These are phyloP conservation scores for Prosopis cineraria DNA, from an alignment of 306 rosid species.

Conservation along the genomic window DNA sequence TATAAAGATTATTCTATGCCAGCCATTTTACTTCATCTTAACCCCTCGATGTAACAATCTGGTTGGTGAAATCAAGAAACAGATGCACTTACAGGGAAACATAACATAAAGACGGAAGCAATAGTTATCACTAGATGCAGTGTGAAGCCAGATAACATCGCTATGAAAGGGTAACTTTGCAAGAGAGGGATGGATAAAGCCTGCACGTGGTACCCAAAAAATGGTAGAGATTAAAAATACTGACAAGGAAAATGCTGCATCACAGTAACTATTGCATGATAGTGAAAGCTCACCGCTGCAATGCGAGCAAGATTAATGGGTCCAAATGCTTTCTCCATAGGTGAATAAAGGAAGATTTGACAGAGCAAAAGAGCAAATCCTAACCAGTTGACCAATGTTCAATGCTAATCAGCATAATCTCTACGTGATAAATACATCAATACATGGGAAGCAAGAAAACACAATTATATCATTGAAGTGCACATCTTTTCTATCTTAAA, in stretches of 20 bases:
- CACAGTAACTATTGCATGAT: background rate
- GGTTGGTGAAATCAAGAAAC: conserved; percentile 2
- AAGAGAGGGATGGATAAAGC: conserved; percentile 63
- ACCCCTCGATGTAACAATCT: background rate
- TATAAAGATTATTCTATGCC: no score
- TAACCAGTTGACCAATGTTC: conserved; percentile 30
- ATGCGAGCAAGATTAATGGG: conserved; percentile 48
- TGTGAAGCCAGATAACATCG: conserved; percentile 52
- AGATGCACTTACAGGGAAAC: conserved; percentile 56
- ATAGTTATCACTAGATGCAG: conserved; percentile 44
- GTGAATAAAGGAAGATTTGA: conserved; percentile 58
- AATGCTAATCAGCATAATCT: conserved; percentile 20
- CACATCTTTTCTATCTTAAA: no score
- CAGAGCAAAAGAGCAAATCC: conserved; percentile 62
- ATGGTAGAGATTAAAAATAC: background rate
- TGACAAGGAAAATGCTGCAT: background rate
- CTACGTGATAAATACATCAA: background rate
- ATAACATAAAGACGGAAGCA: conserved; percentile 51
- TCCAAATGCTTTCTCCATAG: conserved; percentile 56
- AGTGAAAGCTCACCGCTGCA: conserved; percentile 55
- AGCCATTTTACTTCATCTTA: no score
- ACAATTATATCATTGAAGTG: no score
- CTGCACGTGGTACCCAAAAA: conserved; percentile 42
- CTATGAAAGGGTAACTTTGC: conserved; percentile 60
- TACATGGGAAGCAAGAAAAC: background rate